These are phyloP conservation scores for Chlamydomonas reinhardtii DNA, from an alignment of 163 green algal species.

Conservation along the genomic window DNA sequence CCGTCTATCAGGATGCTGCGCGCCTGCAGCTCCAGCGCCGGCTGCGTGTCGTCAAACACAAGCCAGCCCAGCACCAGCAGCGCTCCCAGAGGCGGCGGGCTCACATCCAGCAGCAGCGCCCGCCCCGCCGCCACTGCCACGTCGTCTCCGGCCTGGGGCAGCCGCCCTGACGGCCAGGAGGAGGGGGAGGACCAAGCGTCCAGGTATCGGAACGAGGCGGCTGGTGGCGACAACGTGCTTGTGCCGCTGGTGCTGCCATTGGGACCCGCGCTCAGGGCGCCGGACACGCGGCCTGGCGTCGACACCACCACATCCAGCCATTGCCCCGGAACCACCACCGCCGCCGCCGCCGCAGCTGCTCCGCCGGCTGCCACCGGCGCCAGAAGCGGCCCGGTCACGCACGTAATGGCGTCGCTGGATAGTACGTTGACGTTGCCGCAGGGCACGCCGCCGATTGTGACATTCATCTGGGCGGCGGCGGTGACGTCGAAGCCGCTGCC, in stretches of 20 bases:
- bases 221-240: background rate
- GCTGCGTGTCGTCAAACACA: conserved; percentile 57
- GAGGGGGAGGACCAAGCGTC: conserved; percentile 62
- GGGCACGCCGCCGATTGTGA: background rate
- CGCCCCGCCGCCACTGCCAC: conserved; percentile 60
- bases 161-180: conserved; percentile 65
- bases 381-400: background rate
- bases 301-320: background rate
- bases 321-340: background rate
- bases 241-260: background rate
- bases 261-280: too few relatives aligned
- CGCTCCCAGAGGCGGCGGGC: conserved; percentile 38
- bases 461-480: background rate
- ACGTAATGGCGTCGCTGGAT: background rate
- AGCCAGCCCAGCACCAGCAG: conserved; percentile 69
- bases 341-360: background rate
- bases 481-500: conserved; percentile 30
- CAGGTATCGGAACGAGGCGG: conserved; percentile 59
- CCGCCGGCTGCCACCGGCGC: background rate
- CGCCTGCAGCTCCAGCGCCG: conserved; percentile 1
- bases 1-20: conserved; percentile 63
- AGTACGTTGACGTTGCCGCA: background rate
- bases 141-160: conserved; percentile 53
- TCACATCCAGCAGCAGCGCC: conserved; percentile 73
- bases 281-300: too few relatives aligned